Conservation (phyloP, 768 basidiomycete species). For the Calocybe indica region DNA sequence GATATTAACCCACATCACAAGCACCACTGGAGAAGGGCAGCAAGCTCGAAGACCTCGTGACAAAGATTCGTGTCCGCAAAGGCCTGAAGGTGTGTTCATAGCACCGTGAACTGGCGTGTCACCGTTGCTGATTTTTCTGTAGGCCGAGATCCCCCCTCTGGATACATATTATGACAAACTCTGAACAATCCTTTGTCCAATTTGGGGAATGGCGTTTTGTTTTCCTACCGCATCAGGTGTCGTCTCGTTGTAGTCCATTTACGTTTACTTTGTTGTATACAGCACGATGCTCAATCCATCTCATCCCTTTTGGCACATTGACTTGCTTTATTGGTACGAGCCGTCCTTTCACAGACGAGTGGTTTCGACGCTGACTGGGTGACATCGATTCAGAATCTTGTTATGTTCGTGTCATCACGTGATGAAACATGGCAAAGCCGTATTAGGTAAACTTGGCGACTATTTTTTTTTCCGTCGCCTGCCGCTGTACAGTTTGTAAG, state of each 20-base stretch:
- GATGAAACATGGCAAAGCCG: too few relatives aligned
- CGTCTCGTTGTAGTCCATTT: neutral
- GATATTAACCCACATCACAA: slow-evolving; percentile 15
- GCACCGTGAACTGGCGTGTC: too few relatives aligned
- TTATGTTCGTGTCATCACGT: too few relatives aligned
- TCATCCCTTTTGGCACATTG: too few relatives aligned
- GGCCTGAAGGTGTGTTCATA: slow-evolving; percentile 72
- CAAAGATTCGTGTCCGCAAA: slow-evolving; percentile 81
- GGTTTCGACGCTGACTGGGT: too few relatives aligned
- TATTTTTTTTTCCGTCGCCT: slow-evolving; percentile 6
- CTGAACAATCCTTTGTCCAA: slow-evolving; percentile 27
- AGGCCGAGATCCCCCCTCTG: slow-evolving; percentile 85
- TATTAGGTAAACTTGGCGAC: slow-evolving; percentile 1
- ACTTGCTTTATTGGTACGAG: too few relatives aligned
- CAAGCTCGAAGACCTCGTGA: slow-evolving; percentile 85
- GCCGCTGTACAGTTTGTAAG: neutral
- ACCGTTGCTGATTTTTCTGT: neutral
- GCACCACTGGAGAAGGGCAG: slow-evolving; percentile 85
- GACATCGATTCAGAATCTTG: too few relatives aligned
- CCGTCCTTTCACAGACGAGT: too few relatives aligned
- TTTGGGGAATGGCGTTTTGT: slow-evolving; percentile 2
- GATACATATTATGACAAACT: slow-evolving; percentile 94
- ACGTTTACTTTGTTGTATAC: slow-evolving; percentile 1
- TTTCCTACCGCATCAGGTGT: neutral
- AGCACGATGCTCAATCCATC: too few relatives aligned